Evolutionary conservation across 1,284 basidiomycete species (phyloP).

Genomic region (Mycosarcoma maydis): DNA sequence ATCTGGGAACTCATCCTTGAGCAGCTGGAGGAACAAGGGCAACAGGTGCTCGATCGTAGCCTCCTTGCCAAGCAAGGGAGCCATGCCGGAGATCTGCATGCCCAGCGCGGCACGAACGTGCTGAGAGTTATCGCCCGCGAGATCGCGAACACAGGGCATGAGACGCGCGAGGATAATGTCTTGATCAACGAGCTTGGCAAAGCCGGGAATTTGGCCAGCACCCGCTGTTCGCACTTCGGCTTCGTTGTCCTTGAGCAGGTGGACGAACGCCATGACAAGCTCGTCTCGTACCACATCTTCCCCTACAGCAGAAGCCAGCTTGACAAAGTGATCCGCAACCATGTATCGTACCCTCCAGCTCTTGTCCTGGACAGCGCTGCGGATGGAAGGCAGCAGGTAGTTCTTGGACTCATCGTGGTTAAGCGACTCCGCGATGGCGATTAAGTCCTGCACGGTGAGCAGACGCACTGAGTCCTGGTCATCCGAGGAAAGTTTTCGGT

Average conservation of each 20-base stretch:
- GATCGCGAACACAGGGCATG: slow-evolving; percentile 94
- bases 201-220: slow-evolving; percentile 95
- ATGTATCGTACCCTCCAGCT: slow-evolving; percentile 99
- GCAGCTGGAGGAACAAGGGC: slow-evolving; percentile 91
- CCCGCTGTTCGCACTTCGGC: slow-evolving; percentile 97
- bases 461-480: slow-evolving; percentile 98
- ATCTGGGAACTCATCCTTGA: slow-evolving; percentile 99
- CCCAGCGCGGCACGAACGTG: slow-evolving; percentile 97
- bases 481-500: slow-evolving; percentile 91
- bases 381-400: slow-evolving; percentile 81
- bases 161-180: slow-evolving; percentile 92
- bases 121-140: slow-evolving; percentile 92
- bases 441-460: slow-evolving; percentile 94
- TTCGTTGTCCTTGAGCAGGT: slow-evolving; percentile 96
- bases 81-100: slow-evolving; percentile 96
- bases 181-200: slow-evolving; percentile 91
- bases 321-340: slow-evolving; percentile 98
- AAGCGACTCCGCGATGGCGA: slow-evolving; percentile 87
- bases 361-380: slow-evolving; percentile 89
- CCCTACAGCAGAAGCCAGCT: slow-evolving; percentile 89
- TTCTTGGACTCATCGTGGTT: slow-evolving; percentile 88
- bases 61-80: slow-evolving; percentile 91
- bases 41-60: slow-evolving; percentile 96
- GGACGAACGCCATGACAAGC: slow-evolving; percentile 90
- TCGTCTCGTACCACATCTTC: slow-evolving; percentile 92